These are phyloP conservation scores for Metroxylon sagu DNA, from an alignment of 176 grass and related monocot species.

Conservation along the genomic window DNA sequence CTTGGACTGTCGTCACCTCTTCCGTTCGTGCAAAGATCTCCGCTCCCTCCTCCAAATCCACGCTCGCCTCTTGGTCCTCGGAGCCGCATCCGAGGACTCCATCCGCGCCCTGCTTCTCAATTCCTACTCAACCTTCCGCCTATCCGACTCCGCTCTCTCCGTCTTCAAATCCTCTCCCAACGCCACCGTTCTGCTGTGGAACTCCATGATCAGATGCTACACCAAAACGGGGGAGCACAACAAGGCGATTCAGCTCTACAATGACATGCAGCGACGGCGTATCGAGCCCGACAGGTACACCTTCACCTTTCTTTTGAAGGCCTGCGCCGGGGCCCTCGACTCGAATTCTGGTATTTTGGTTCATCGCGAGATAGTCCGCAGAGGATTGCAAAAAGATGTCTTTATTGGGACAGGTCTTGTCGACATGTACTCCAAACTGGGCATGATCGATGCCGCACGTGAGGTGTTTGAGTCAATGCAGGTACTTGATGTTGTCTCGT, in stretches of 20 bases:
- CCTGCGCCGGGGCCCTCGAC: background rate
- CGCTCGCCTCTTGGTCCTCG: constrained; percentile 50
- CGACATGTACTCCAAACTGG: constrained; percentile 53
- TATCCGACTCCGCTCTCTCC: constrained; percentile 30
- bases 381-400: constrained; percentile 38
- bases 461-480: constrained; percentile 67
- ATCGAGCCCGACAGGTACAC: constrained; percentile 40
- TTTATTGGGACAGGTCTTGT: constrained; percentile 63
- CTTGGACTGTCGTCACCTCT: background rate
- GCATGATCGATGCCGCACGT: constrained; percentile 32
- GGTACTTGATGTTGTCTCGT: constrained; percentile 40
- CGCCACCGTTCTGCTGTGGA: constrained; percentile 49
- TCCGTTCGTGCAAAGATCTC: constrained; percentile 28
- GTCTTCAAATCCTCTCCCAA: constrained; percentile 43
- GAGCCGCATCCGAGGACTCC: constrained; percentile 33
- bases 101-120: constrained; percentile 45
- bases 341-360: constrained; percentile 21
- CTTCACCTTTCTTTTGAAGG: constrained; percentile 38
- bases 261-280: constrained; percentile 34
- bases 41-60: constrained; percentile 50
- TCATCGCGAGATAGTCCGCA: constrained; percentile 29
- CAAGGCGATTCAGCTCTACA: constrained; percentile 39
- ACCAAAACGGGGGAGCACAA: constrained; percentile 13
- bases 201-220: constrained; percentile 64
- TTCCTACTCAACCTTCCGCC: constrained; percentile 46